Evolutionary conservation across 345 rosid species (phyloP).

Genomic region (Hevea brasiliensis): DNA sequence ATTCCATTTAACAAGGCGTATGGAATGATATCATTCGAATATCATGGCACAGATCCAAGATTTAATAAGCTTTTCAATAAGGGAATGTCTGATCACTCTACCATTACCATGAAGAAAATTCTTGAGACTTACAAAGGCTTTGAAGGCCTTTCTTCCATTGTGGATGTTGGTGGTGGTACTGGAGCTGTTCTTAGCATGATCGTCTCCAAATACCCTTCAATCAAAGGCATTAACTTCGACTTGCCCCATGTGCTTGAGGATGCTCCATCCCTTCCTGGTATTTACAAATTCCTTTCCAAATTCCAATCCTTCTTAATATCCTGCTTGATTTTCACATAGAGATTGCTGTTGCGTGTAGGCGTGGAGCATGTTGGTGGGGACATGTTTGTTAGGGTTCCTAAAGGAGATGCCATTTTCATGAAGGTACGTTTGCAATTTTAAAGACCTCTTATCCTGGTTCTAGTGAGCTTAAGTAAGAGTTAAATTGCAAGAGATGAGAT

Average conservation of each 20-base stretch:
- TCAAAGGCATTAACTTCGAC: slow-evolving; percentile 28
- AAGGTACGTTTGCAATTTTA: neutral
- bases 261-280: slow-evolving; percentile 21
- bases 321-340: too few relatives aligned
- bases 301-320: too few relatives aligned
- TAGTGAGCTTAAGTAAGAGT: too few relatives aligned
- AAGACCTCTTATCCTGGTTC: neutral
- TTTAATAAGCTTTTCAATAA: slow-evolving; percentile 8
- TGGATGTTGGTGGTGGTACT: slow-evolving; percentile 20
- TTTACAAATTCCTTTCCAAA: too few relatives aligned
- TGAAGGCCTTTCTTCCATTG: slow-evolving; percentile 11
- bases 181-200: slow-evolving; percentile 20
- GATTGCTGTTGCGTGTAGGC: neutral
- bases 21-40: slow-evolving; percentile 16
- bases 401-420: slow-evolving; percentile 26
- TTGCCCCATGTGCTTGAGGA: slow-evolving; percentile 10
- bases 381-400: slow-evolving; percentile 21
- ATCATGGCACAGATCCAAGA: neutral
- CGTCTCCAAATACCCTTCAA: slow-evolving; percentile 21
- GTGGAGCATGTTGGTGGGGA: slow-evolving; percentile 19
- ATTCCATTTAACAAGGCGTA: slow-evolving; percentile 12
- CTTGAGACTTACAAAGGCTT: slow-evolving; percentile 25
- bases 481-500: too few relatives aligned
- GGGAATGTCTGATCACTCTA: slow-evolving; percentile 8
- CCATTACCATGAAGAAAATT: slow-evolving; percentile 6